phyloP scores from a whole-genome alignment of 768 basidiomycete genomes.

The Pisolithus sp. region DNA sequence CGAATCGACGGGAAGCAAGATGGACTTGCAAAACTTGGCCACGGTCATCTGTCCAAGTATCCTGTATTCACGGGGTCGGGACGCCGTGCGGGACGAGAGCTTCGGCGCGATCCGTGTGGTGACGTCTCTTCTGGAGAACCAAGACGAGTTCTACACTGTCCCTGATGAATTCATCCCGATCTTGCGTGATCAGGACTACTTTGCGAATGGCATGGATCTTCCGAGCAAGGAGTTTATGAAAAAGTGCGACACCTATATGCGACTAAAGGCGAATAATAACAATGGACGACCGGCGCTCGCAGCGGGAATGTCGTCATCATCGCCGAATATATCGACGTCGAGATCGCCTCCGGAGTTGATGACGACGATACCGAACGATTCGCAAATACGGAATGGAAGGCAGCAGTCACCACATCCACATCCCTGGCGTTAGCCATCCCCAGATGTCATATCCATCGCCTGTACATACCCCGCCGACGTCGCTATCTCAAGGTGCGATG shows the following conservation, averaged over 20 bases:
- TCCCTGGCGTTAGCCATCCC: slow-evolving; percentile 32
- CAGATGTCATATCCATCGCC: slow-evolving; percentile 33
- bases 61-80: slow-evolving; percentile 79
- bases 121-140: slow-evolving; percentile 80
- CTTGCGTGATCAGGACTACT: slow-evolving; percentile 88
- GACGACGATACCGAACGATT: slow-evolving; percentile 33
- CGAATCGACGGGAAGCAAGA: slow-evolving; percentile 95
- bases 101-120: slow-evolving; percentile 84
- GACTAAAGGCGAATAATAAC: slow-evolving; percentile 40
- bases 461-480: slow-evolving; percentile 31
- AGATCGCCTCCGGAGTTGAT: slow-evolving; percentile 39
- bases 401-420: slow-evolving; percentile 36
- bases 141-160: slow-evolving; percentile 94
- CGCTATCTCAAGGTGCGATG: slow-evolving; percentile 39
- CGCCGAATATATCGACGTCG: slow-evolving; percentile 15
- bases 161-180: slow-evolving; percentile 85
- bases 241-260: slow-evolving; percentile 90
- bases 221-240: slow-evolving; percentile 94
- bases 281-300: slow-evolving; percentile 42
- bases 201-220: slow-evolving; percentile 79
- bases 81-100: slow-evolving; percentile 88
- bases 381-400: slow-evolving; percentile 33
- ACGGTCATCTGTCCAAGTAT: slow-evolving; percentile 99
- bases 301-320: slow-evolving; percentile 21
- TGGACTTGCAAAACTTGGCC: slow-evolving; percentile 94